Evolutionary conservation across 1,284 basidiomycete genomes (phyloP).

Genomic region (Tremellales sp.): DNA sequence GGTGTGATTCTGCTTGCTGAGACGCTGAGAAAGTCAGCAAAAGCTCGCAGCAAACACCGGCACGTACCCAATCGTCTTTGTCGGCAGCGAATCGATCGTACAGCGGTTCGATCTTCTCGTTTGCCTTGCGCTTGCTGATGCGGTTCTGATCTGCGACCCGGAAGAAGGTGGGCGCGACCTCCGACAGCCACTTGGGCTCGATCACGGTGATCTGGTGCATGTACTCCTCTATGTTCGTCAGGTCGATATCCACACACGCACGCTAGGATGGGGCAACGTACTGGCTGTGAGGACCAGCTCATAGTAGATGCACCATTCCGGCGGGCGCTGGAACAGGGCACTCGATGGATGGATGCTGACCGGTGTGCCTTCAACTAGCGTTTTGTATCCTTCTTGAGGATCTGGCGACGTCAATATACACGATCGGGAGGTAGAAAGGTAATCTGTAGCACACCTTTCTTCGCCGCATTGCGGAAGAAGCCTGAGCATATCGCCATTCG

Average conservation of each 20-base stretch:
- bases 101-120: conserved; percentile 91
- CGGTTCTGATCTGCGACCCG: conserved; percentile 91
- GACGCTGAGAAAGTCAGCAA: conserved; percentile 20
- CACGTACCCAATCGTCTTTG: conserved; percentile 51
- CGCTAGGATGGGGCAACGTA: conserved; percentile 38
- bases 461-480: conserved; percentile 92
- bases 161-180: conserved; percentile 95
- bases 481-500: conserved; percentile 95
- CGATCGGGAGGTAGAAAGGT: neutral
- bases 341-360: conserved; percentile 97
- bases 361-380: conserved; percentile 92
- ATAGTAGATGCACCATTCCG: conserved; percentile 74
- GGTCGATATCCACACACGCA: neutral
- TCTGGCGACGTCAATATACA: conserved; percentile 27
- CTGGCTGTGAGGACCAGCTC: conserved; percentile 67
- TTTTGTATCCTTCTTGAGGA: conserved; percentile 78
- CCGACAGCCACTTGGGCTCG: conserved; percentile 97
- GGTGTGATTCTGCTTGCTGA: conserved; percentile 47
- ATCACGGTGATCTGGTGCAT: conserved; percentile 92
- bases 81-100: conserved; percentile 48
- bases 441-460: conserved; percentile 78
- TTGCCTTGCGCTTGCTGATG: conserved; percentile 93
- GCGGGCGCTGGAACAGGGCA: conserved; percentile 91
- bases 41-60: neutral
- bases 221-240: conserved; percentile 62